A percentile compares a stretch with the other conserved stretches of the same genome.
These are phyloP conservation scores for Kitagawia praeruptora DNA, from an alignment of 129 eudicot genomes.

Conservation along the genomic window DNA sequence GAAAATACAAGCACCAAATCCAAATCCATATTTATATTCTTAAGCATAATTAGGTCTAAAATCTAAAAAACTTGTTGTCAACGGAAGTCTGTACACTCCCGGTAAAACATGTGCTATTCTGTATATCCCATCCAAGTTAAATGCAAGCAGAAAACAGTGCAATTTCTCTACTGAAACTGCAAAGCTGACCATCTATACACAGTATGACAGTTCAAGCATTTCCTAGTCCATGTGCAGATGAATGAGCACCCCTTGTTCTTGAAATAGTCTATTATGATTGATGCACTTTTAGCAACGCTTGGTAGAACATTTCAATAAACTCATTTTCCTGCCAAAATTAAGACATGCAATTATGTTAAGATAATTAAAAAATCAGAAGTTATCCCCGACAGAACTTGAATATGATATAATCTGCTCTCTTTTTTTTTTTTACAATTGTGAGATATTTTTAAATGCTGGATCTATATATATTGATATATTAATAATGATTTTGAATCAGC, in stretches of 20 bases:
- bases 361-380: not conserved
- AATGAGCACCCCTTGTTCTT: not conserved
- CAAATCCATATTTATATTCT: not conserved
- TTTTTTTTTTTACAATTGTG: not conserved
- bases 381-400: not conserved
- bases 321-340: constrained; percentile 45
- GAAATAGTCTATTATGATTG: constrained; percentile 25
- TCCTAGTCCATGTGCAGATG: not conserved
- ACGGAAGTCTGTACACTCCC: not conserved
- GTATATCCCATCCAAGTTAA: not conserved
- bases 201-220: not conserved
- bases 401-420: not conserved
- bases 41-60: not conserved
- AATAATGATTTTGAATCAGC: not conserved
- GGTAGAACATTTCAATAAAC: constrained; percentile 56
- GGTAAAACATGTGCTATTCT: not conserved
- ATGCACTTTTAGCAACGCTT: constrained; percentile 44
- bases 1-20: not conserved
- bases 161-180: not conserved
- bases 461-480: not conserved
- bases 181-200: not conserved
- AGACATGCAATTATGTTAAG: not conserved
- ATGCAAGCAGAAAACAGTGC: not conserved
- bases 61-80: not conserved
- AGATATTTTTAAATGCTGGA: too few relatives aligned